These are phyloP conservation scores for Euphrasia confusa DNA, from an alignment of 257 asterid species.

Conservation along the genomic window DNA sequence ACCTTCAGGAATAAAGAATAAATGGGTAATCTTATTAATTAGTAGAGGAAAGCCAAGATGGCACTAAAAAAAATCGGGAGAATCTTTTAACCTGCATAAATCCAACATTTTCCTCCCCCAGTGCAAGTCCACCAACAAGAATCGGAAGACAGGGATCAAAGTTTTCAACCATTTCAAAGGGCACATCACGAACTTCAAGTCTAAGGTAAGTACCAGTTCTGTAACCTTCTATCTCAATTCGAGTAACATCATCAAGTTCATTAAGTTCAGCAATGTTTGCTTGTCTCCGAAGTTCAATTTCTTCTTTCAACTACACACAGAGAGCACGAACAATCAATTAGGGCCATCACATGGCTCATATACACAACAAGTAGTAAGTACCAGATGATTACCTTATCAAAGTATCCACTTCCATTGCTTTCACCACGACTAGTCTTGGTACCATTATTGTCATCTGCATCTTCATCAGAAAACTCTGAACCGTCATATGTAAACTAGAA, in stretches of 20 bases:
- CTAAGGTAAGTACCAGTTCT: slow-evolving; percentile 88
- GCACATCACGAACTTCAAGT: slow-evolving; percentile 83
- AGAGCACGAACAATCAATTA: slow-evolving; percentile 18
- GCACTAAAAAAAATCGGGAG: neutral
- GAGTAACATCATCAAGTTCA: slow-evolving; percentile 85
- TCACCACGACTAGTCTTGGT: slow-evolving; percentile 45
- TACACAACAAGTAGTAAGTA: slow-evolving; percentile 18
- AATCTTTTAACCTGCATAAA: slow-evolving; percentile 75
- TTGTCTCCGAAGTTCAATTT: slow-evolving; percentile 80
- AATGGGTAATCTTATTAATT: neutral
- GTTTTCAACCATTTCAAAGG: slow-evolving; percentile 89
- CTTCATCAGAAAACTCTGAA: slow-evolving; percentile 62
- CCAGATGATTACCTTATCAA: slow-evolving; percentile 56
- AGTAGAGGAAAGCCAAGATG: slow-evolving; percentile 2
- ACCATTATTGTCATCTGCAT: slow-evolving; percentile 38
- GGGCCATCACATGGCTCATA: slow-evolving; percentile 10
- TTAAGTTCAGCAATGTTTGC: slow-evolving; percentile 73
- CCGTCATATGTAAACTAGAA: slow-evolving; percentile 44
- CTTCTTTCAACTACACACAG: slow-evolving; percentile 68
- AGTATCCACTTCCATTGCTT: slow-evolving; percentile 60
- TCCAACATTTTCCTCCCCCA: slow-evolving; percentile 92
- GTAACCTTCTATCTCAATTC: slow-evolving; percentile 79
- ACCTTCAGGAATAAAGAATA: slow-evolving; percentile 42
- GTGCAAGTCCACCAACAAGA: slow-evolving; percentile 88
- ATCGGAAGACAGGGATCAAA: slow-evolving; percentile 90